Evolutionary conservation across 441 rosid genomes (phyloP).

Genomic region (Croton setiger): DNA sequence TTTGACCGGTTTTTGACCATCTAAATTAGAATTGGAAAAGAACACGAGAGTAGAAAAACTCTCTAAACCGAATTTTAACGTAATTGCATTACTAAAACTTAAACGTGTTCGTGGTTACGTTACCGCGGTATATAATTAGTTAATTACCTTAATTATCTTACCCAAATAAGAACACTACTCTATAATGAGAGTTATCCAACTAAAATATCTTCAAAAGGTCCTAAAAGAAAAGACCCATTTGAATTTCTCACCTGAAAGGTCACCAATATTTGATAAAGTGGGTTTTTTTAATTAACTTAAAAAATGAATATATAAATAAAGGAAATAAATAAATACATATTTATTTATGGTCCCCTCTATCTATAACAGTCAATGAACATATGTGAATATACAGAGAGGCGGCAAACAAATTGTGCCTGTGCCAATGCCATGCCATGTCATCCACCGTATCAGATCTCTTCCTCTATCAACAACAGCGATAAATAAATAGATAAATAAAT

Average conservation of each 20-base stretch:
- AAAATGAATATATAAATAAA: no score
- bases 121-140: no score
- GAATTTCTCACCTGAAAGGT: conserved; percentile 10
- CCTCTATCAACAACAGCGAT: neutral
- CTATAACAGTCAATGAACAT: neutral
- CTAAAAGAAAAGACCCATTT: neutral
- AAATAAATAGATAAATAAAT: no score
- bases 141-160: neutral
- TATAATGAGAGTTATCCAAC: neutral
- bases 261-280: conserved; percentile 13
- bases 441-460: conserved; percentile 21
- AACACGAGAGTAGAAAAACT: no score
- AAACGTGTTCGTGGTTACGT: no score
- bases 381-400: conserved; percentile 2
- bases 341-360: conserved; percentile 4
- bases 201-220: neutral
- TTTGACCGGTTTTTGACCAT: no score
- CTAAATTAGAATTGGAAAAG: no score
- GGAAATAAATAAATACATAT: no score
- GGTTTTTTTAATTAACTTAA: conserved; percentile 1
- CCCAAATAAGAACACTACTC: neutral
- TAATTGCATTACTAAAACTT: no score
- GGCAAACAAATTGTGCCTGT: conserved; percentile 6
- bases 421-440: conserved; percentile 27
- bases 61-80: no score